Evolutionary conservation across 2,329 filamentous ascomycete genomes (phyloP), one percentile per base, ranked within the genome.

Genomic region (Simplicillium sp.): DNA sequence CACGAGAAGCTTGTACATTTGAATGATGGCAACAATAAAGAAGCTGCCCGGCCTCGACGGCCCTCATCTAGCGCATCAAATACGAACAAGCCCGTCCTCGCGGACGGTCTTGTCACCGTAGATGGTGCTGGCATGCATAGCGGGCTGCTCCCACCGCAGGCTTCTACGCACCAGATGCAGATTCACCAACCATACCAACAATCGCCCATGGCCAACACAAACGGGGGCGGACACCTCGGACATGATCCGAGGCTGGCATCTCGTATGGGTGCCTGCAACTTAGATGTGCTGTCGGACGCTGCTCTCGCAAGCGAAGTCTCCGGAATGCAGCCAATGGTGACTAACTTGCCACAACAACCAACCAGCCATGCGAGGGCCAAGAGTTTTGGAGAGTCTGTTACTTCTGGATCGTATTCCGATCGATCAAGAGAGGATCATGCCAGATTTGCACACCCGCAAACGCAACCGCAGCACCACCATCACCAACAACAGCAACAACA

Each of bases 1-100:
- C 76, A 80, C 60, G 73, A 79, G 61, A 80, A 79, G 60, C 71
- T 80, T 50, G 75, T 78, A 51, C 76, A 80, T 55, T 68, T 77
- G 54, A 78, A 75, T 60, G 73, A 78, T 57, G 20, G 20, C 20
- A 70, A 68, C 48, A 70, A 61, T 56, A 77, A 75, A 49, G 73
- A 78, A 52, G 67, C 61, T 47, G 62, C 52, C 51, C 65, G 72
- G 40, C 64, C 65, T 18, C 65, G 73, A 46, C 77, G 73, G 51
- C 56, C 66, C n/a, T 75, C 73, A 13, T 67, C 68, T 12, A 68
- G 61, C 41, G 20, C 20, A 25, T 53, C 61, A 40, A 54, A 57
- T 43, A 52, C 61, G 43, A 65, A 68, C 36, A 68, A 66, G 46
- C 60, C 67, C 17, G 64, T 68, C n/a, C 54, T 68, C 8, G 62